Evolutionary conservation across 768 basidiomycete species (phyloP).

Genomic region (Suillus hirtellus): DNA sequence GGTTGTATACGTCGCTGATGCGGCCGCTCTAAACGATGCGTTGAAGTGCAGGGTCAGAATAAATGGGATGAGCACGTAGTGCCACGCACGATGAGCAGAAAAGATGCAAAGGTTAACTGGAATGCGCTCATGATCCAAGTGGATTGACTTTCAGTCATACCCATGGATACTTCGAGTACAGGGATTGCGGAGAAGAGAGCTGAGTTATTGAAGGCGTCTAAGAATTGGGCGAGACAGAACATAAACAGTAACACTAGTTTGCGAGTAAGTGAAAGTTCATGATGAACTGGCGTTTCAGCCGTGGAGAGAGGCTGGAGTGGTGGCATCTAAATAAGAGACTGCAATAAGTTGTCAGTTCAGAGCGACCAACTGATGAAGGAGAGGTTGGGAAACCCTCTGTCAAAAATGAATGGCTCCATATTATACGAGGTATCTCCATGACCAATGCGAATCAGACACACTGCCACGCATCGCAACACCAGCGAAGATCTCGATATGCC

Average conservation of each 20-base stretch:
- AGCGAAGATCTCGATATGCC: not conserved
- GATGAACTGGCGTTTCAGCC: conserved; percentile 6
- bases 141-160: conserved; percentile 24
- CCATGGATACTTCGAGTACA: conserved; percentile 26
- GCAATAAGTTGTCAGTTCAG: not conserved
- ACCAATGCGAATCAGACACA: not conserved
- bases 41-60: not conserved
- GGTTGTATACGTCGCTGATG: conserved; percentile 40
- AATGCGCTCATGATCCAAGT: conserved; percentile 47
- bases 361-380: not conserved
- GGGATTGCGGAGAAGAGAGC: conserved; percentile 42
- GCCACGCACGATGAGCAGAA: conserved; percentile 38
- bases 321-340: conserved; percentile 14
- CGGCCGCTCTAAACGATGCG: conserved; percentile 34
- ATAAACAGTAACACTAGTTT: conserved; percentile 35
- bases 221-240: conserved; percentile 44
- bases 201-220: conserved; percentile 45
- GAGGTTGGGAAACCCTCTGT: not conserved
- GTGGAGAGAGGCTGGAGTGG: conserved; percentile 1
- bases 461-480: not conserved
- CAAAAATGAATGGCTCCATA: not conserved
- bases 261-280: conserved; percentile 22
- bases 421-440: not conserved
- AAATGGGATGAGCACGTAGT: conserved; percentile 14
- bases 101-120: conserved; percentile 43